Percentiles rank a stretch among this genome's conserved stretches.
These are phyloP conservation scores for Phytophthora palmivora DNA, from an alignment of 352 stramenopile species.

Conservation along the genomic window DNA sequence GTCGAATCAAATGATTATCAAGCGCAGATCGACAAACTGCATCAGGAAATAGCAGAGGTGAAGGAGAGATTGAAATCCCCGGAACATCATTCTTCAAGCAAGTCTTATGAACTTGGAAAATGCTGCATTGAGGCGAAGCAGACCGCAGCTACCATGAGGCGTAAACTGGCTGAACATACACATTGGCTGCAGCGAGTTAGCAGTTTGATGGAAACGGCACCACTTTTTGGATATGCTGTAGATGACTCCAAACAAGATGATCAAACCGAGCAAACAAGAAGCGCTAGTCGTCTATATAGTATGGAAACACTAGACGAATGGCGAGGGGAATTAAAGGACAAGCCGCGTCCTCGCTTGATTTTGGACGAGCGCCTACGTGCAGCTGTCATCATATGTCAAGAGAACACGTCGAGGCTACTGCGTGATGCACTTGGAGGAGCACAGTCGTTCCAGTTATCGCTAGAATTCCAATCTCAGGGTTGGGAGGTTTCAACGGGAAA, in stretches of 20 bases:
- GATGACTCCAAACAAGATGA: conserved; percentile 4
- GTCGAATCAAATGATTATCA: conserved; percentile 45
- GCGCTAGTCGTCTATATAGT: conserved; percentile 1
- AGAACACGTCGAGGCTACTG: conserved; percentile 48
- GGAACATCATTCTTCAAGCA: conserved; percentile 1
- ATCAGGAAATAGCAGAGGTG: conserved; percentile 44
- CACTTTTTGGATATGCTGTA: conserved; percentile 48
- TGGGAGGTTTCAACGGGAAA: conserved; percentile 57
- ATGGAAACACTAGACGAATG: conserved; percentile 41
- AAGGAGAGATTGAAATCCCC: conserved; percentile 27
- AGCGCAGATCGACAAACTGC: conserved; percentile 40
- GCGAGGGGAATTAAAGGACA: conserved; percentile 12
- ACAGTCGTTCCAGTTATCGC: conserved; percentile 36
- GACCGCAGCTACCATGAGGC: conserved; percentile 39
- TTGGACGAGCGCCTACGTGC: conserved; percentile 43
- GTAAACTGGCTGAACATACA: conserved; percentile 58
- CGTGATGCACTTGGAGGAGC: conserved; percentile 21
- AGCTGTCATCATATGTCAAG: conserved; percentile 31
- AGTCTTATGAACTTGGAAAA: conserved; percentile 18
- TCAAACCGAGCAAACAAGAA: not conserved
- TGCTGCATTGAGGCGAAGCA: conserved; percentile 49
- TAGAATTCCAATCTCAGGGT: conserved; percentile 48
- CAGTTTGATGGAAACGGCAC: conserved; percentile 57
- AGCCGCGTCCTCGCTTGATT: conserved; percentile 38
- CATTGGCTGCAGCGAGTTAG: conserved; percentile 57